phyloP scores from a whole-genome alignment of 805 yeast genomes.

The Ogataea degrootiae region DNA sequence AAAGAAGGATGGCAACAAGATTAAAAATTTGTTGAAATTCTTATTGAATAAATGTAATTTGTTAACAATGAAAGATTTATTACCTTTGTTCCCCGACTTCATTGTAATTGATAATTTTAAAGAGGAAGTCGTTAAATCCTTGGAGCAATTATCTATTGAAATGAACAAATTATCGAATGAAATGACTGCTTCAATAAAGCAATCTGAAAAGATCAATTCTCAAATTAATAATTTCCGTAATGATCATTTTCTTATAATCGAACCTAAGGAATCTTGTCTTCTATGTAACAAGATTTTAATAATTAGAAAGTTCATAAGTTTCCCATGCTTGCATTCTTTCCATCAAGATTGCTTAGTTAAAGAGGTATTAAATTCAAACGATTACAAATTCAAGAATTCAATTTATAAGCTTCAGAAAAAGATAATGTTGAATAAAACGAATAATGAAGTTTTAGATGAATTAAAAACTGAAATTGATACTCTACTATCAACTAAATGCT shows the following conservation, averaged over 20 bases:
- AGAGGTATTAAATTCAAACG: constrained; percentile 54
- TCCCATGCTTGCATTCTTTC: constrained; percentile 87
- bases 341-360: constrained; percentile 84
- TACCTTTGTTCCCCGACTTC: constrained; percentile 82
- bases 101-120: constrained; percentile 78
- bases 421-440: constrained; percentile 34
- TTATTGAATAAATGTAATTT: constrained; percentile 41
- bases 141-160: constrained; percentile 64
- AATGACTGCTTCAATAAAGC: constrained; percentile 66
- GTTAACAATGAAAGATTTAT: constrained; percentile 69
- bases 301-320: constrained; percentile 67
- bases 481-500: constrained; percentile 59
- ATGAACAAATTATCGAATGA: constrained; percentile 66
- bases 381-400: constrained; percentile 59
- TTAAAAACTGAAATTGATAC: constrained; percentile 49
- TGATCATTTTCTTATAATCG: constrained; percentile 58
- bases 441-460: constrained; percentile 25
- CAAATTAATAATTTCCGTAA: constrained; percentile 50
- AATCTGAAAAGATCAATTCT: constrained; percentile 51
- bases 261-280: constrained; percentile 81
- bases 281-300: constrained; percentile 67
- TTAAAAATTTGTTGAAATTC: constrained; percentile 30
- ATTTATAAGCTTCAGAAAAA: constrained; percentile 50
- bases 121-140: constrained; percentile 74
- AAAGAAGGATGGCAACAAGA: constrained; percentile 24